Conservation (phyloP, 192 early-diverging fungal species). For the Rhizoclosmatium sp. region DNA sequence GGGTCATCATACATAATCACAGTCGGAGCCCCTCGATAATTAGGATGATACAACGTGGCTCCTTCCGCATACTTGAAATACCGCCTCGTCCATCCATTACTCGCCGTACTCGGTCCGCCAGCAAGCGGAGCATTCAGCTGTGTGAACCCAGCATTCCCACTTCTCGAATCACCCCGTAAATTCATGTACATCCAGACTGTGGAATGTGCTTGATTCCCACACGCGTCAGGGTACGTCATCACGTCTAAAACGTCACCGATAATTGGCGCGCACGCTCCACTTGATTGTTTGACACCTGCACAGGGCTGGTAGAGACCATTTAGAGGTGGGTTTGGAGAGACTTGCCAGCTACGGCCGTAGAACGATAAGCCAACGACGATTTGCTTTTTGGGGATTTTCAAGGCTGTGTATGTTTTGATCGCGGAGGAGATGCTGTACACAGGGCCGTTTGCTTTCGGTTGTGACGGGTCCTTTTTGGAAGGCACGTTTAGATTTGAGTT, state of each 20-base stretch:
- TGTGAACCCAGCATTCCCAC: background rate
- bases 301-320: constrained; percentile 28
- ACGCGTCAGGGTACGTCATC: constrained; percentile 9
- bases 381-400: constrained; percentile 2
- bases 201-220: constrained; percentile 3
- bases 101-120: constrained; percentile 42
- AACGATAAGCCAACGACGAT: constrained; percentile 14
- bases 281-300: background rate
- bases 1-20: constrained; percentile 83
- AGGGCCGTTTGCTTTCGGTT: constrained; percentile 21
- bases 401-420: background rate
- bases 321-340: background rate
- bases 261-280: background rate
- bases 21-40: constrained; percentile 34
- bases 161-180: constrained; percentile 3
- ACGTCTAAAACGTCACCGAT: constrained; percentile 31
- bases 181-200: constrained; percentile 65
- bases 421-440: background rate
- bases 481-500: constrained; percentile 20
- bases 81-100: constrained; percentile 62
- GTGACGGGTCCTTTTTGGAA: constrained; percentile 19
- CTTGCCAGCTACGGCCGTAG: constrained; percentile 31
- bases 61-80: constrained; percentile 62
- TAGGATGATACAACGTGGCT: constrained; percentile 65
- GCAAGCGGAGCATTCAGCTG: constrained; percentile 60